These are phyloP conservation scores for Polyplosphaeria fusca DNA, from an alignment of 495 filamentous ascomycete genomes.

Conservation along the genomic window DNA sequence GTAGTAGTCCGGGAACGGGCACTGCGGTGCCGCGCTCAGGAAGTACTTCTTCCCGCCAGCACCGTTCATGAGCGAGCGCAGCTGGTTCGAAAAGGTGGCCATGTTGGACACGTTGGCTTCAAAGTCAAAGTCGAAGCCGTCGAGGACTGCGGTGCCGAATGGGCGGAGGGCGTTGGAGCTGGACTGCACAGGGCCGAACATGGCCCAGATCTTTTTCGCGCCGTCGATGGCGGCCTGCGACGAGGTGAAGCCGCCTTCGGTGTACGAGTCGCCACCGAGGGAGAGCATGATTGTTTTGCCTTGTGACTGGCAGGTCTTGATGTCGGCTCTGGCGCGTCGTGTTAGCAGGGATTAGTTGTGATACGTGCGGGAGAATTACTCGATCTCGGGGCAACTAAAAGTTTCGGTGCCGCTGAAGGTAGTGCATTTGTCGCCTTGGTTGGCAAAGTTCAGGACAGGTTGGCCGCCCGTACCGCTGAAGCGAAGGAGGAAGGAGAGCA, in stretches of 20 bases:
- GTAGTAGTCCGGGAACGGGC: slow-evolving; percentile 30
- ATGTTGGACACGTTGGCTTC: slow-evolving; percentile 31
- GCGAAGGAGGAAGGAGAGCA: slow-evolving; percentile 58
- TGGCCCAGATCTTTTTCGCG: slow-evolving; percentile 32
- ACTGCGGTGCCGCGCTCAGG: slow-evolving; percentile 34
- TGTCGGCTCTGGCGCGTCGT: slow-evolving; percentile 32
- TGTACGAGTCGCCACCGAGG: slow-evolving; percentile 35
- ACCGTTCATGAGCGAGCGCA: slow-evolving; percentile 31
- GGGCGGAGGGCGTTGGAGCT: slow-evolving; percentile 28
- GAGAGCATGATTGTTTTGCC: slow-evolving; percentile 36
- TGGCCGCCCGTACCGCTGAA: slow-evolving; percentile 46
- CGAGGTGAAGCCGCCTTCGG: slow-evolving; percentile 33
- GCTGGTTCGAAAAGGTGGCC: slow-evolving; percentile 24
- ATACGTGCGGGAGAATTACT: slow-evolving; percentile 42
- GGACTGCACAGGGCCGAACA: slow-evolving; percentile 29
- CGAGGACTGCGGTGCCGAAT: slow-evolving; percentile 30
- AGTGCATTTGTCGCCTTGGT: slow-evolving; percentile 56
- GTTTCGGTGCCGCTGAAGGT: slow-evolving; percentile 55
- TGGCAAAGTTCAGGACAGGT: slow-evolving; percentile 61
- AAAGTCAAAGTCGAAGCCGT: slow-evolving; percentile 39
- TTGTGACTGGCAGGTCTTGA: slow-evolving; percentile 34
- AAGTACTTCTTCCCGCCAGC: slow-evolving; percentile 21
- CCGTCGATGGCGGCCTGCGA: slow-evolving; percentile 14
- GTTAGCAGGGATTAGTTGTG: not conserved
- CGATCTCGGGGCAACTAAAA: slow-evolving; percentile 61